A percentile compares a stretch with the other conserved stretches of the same genome.
phyloP scores from a whole-genome alignment of 192 early-diverging fungal species.

The Rhizophlyctis rosea region DNA sequence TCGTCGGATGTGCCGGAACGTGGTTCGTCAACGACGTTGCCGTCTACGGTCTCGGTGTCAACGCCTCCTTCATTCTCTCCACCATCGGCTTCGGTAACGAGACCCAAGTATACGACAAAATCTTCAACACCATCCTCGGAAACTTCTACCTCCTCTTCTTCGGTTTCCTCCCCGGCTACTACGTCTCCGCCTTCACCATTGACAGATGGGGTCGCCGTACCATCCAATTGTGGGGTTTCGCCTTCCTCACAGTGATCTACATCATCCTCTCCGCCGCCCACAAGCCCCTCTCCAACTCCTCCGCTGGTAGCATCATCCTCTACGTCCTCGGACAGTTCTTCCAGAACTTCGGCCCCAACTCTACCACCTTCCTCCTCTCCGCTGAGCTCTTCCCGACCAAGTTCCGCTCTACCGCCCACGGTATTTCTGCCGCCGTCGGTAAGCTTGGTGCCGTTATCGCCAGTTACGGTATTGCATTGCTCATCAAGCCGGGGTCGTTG shows the following conservation, averaged over 20 bases:
- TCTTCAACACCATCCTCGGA: conserved; percentile 50
- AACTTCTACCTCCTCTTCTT: conserved; percentile 80
- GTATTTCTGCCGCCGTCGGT: conserved; percentile 67
- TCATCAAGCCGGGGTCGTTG: conserved; percentile 10
- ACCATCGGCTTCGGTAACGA: conserved; percentile 21
- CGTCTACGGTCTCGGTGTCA: conserved; percentile 21
- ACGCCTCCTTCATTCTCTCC: conserved; percentile 18
- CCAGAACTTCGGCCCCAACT: conserved; percentile 94
- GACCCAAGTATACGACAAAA: conserved; percentile 52
- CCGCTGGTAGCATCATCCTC: conserved; percentile 68
- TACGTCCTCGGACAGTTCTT: conserved; percentile 64
- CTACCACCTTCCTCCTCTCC: conserved; percentile 80
- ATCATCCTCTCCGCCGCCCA: neutral
- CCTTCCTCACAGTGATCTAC: neutral
- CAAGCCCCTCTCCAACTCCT: conserved; percentile 81
- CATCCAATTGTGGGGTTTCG: neutral
- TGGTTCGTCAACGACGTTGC: conserved; percentile 22
- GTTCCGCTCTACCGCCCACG: conserved; percentile 67
- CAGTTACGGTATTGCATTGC: conserved; percentile 37
- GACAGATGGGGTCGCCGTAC: neutral
- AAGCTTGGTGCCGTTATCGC: conserved; percentile 67
- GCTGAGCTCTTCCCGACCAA: conserved; percentile 69
- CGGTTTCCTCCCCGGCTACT: conserved; percentile 85
- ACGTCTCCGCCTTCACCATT: conserved; percentile 52
- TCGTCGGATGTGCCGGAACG: conserved; percentile 27